A percentile compares a stretch with the other conserved stretches of the same genome.
These are phyloP conservation scores for Penicillium freii DNA, from an alignment of 2,329 filamentous ascomycete species.

Conservation along the genomic window DNA sequence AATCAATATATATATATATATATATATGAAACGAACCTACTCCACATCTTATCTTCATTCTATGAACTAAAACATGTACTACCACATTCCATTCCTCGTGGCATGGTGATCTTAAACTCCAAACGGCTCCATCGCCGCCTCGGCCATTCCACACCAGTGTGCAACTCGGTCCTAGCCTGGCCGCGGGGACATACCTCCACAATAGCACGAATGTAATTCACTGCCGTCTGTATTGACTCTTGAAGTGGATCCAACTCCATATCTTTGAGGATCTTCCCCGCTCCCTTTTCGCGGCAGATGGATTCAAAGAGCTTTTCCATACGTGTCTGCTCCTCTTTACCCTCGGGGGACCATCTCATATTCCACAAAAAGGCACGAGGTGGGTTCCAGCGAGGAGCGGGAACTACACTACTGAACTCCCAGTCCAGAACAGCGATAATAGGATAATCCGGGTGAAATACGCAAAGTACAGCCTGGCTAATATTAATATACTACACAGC, in stretches of 20 bases:
- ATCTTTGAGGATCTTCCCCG: constrained; percentile 13
- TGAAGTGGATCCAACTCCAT: constrained; percentile 14
- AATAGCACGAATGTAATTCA: constrained; percentile 31
- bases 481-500: too few species aligned
- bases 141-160: constrained; percentile 17
- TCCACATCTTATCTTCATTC: neutral
- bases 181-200: constrained; percentile 22
- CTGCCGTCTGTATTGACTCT: constrained; percentile 29
- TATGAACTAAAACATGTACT: too few species aligned
- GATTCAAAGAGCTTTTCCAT: constrained; percentile 28
- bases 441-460: too few species aligned
- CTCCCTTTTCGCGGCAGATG: constrained; percentile 19
- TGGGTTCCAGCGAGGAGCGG: too few species aligned
- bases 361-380: neutral
- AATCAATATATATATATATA: neutral
- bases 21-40: neutral
- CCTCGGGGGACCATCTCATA: constrained; percentile 12
- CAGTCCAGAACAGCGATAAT: too few species aligned
- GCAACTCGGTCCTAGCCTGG: constrained; percentile 5
- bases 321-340: constrained; percentile 23
- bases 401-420: too few species aligned
- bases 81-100: too few species aligned
- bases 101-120: neutral
- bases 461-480: too few species aligned
- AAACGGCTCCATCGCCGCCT: neutral